Conservation (phyloP, 129 eudicot species). For the Oenanthe sinensis region DNA sequence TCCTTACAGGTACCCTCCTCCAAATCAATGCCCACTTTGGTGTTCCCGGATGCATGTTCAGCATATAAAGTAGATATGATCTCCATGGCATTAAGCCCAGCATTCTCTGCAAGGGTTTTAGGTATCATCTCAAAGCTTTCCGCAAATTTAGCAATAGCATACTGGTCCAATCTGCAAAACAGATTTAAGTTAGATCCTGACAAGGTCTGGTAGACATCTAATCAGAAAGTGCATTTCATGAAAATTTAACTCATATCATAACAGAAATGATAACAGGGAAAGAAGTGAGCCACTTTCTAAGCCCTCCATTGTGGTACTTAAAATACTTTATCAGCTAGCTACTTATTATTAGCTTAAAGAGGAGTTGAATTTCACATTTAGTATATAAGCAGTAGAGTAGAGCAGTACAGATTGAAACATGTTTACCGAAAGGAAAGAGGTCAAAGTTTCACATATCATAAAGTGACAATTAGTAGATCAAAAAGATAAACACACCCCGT, state of each 20-base stretch:
- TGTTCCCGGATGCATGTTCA: slow-evolving; percentile 82
- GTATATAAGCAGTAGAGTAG: neutral
- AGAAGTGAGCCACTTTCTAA: neutral
- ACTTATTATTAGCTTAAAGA: neutral
- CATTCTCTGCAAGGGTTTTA: slow-evolving; percentile 90
- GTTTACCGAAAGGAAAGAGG: neutral
- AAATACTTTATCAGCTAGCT: neutral
- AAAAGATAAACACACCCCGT: slow-evolving; percentile 49
- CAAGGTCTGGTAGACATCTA: neutral
- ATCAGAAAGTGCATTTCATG: neutral
- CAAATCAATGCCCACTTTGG: slow-evolving; percentile 83
- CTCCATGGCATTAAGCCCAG: slow-evolving; percentile 94
- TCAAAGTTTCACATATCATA: neutral
- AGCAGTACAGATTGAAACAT: neutral
- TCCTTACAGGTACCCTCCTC: slow-evolving; percentile 74
- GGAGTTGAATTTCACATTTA: neutral
- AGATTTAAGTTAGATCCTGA: neutral
- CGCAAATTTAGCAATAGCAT: slow-evolving; percentile 88
- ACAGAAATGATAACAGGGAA: neutral
- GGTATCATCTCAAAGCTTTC: slow-evolving; percentile 97
- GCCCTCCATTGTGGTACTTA: neutral
- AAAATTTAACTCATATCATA: neutral
- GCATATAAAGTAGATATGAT: slow-evolving; percentile 79
- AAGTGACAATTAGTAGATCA: neutral
- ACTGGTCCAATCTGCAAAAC: slow-evolving; percentile 77